A percentile compares a stretch with the other conserved stretches of the same genome.
These are phyloP conservation scores for Lecanoromycetidae sp. DNA, from an alignment of 2,329 filamentous ascomycete species.

Conservation along the genomic window DNA sequence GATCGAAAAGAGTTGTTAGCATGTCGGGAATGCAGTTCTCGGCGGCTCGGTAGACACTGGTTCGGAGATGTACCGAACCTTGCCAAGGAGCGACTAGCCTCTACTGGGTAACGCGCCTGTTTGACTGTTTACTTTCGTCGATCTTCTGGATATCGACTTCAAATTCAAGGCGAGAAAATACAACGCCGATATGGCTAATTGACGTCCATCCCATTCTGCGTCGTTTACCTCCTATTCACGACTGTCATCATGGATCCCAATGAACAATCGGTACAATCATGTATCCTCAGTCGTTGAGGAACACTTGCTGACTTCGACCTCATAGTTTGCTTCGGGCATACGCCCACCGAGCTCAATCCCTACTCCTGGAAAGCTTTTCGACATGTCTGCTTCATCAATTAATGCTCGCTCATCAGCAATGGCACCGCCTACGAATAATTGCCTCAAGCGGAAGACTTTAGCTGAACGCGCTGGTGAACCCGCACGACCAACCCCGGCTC, in stretches of 20 bases:
- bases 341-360: conserved; percentile 24
- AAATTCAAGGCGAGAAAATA: background rate
- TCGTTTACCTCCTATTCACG: background rate
- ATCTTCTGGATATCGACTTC: background rate
- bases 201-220: too few species aligned
- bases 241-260: conserved; percentile 13
- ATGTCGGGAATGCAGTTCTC: background rate
- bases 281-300: background rate
- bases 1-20: background rate
- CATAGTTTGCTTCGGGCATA: conserved; percentile 25
- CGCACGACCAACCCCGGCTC: conserved; percentile 21
- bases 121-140: conserved; percentile 6
- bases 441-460: conserved; percentile 39
- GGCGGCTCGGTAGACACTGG: background rate
- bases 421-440: conserved; percentile 31
- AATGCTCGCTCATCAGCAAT: conserved; percentile 40
- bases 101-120: background rate
- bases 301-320: background rate
- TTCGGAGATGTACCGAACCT: background rate
- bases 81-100: background rate
- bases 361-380: conserved; percentile 18
- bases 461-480: conserved; percentile 36
- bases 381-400: conserved; percentile 36
- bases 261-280: conserved; percentile 14
- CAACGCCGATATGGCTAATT: background rate